Percentiles rank a stretch among this genome's conserved stretches.
Evolutionary conservation across 2,329 filamentous ascomycete genomes (phyloP).

Genomic region (Conoideocrella luteorostrata): DNA sequence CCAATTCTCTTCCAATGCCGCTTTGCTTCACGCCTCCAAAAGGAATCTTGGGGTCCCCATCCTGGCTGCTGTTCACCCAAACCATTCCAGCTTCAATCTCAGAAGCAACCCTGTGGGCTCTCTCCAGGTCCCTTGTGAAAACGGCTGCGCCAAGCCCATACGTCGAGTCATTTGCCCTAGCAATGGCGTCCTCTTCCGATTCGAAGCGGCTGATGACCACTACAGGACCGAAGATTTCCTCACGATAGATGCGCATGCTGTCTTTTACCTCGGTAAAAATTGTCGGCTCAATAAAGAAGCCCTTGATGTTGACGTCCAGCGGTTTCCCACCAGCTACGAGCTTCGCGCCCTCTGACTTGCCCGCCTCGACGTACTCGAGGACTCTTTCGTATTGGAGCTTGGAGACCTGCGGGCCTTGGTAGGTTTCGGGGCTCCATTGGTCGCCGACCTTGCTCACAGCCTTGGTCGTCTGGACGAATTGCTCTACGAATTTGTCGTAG

Average conservation of each 20-base stretch:
- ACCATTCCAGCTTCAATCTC: slow-evolving; percentile 59
- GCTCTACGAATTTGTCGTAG: slow-evolving; percentile 53
- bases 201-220: no score
- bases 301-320: no score
- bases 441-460: slow-evolving; percentile 24
- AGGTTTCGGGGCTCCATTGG: slow-evolving; percentile 23
- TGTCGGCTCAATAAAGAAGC: no score
- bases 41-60: slow-evolving; percentile 2
- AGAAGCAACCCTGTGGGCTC: slow-evolving; percentile 68
- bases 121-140: slow-evolving; percentile 72
- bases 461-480: slow-evolving; percentile 65
- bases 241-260: no score
- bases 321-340: no score
- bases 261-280: no score
- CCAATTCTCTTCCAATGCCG: slow-evolving; percentile 7
- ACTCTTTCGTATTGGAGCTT: slow-evolving; percentile 58
- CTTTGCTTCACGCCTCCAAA: slow-evolving; percentile 9
- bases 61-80: slow-evolving; percentile 33
- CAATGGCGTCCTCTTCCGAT: no score
- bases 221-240: no score
- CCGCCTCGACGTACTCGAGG: slow-evolving; percentile 47
- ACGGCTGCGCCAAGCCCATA: slow-evolving; percentile 69
- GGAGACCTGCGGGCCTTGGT: slow-evolving; percentile 36
- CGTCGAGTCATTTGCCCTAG: no score
- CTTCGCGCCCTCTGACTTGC: no score